Base-by-base conservation (phyloP, 1,284 basidiomycete species). In the Ustilago bromivora region DNA sequence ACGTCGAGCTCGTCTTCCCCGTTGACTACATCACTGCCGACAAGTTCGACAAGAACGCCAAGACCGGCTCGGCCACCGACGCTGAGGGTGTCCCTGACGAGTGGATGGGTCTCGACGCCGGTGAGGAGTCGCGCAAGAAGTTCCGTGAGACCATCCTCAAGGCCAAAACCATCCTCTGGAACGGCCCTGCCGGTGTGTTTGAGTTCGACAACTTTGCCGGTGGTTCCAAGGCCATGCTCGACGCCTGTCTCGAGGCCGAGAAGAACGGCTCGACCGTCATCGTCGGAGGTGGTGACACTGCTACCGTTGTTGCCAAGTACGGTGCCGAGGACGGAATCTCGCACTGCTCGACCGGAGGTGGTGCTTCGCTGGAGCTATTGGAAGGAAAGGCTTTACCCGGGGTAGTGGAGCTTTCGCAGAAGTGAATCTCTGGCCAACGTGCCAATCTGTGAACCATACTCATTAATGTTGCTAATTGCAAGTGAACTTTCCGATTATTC, bases 121-220 rank as follows among this genome's bases (percentile, higher is more conserved):
- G 84, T 49, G 79, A 82, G 62, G 90, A 96, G 89, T 94, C 92
- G 78, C 91, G 91, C 62, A 89, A 94, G 84, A 88, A 94, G 72
- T 99, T 93, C 89, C 89, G 89, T 59, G 85, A 92, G 82, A 91
- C 95, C 31, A 95, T 98, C 70, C 87, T 92, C 65, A 91, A 93
- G 85, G 90, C 95, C 75, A 98, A 96, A 90, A 99, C 97, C 55
- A 96, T 99, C 87, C 92, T 99, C 70, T 99, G 96, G 96, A 99
- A 99, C 87, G 96, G 84, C 32, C 96, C 96, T 47, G 93, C 96
- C 53, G 96, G 96, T 84, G 96, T 99, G 38, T 99, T 99, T 87
- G 96, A 99, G 88, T 97, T 98, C 89, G 91, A 93, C 58, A 91
- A 91, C 55, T 99, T 98, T 83, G 93, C 95, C 10, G 89, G 89